Evolutionary conservation across 2,329 filamentous ascomycete genomes (phyloP), one percentile per base, ranked within the genome.

Genomic region (Pyrenophora seminiperda): DNA sequence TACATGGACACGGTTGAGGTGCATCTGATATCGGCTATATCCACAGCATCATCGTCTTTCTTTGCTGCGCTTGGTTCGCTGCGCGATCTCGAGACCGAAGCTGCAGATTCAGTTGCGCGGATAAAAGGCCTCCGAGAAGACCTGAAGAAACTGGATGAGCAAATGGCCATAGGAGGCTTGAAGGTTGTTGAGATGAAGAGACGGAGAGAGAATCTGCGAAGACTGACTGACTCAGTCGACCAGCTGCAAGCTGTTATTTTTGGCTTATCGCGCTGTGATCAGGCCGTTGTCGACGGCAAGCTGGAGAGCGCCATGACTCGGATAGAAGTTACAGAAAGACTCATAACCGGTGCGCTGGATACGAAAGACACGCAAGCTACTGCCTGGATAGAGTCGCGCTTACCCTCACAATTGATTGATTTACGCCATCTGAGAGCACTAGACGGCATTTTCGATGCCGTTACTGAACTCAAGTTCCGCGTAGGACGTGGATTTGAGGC

Each of bases 1-100:
- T 99, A 99, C 72, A 96, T 99, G 91, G 94, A 99, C 71, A 99
- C 94, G 0, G 91, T 99, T 17, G 94, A 99, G 71, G 91, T 99
- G 46, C 94, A 99, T 70, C 79, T 99, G 6, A 97, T 99, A 62
- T 91, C 90, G 24, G 96, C 92, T 0, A 99, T 99, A 56, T 97
- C 93, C 2, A 91, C 90, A 0, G 94, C 94, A 1, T 97, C 94
- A 0, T 91, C 91, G 0, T 96, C 93, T 0, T 99, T 99, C 73
- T 99, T 99, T 66, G 92, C 91, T 0, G 94, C 94, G 0, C 78
- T 99, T 1, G 93, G 94, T 0, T 96, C 92, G 0, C 77, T 99
- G 27, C 88, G 91, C 59, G 91, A 97, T 68, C 78, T 99, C 9
- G 93, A 99, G 70, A 88, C 88, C 0, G 94, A 99, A 73, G 92